Evolutionary conservation across 176 grass and related monocot species (phyloP), one percentile per base, ranked within the genome.

Genomic region (Metroxylon sagu): DNA sequence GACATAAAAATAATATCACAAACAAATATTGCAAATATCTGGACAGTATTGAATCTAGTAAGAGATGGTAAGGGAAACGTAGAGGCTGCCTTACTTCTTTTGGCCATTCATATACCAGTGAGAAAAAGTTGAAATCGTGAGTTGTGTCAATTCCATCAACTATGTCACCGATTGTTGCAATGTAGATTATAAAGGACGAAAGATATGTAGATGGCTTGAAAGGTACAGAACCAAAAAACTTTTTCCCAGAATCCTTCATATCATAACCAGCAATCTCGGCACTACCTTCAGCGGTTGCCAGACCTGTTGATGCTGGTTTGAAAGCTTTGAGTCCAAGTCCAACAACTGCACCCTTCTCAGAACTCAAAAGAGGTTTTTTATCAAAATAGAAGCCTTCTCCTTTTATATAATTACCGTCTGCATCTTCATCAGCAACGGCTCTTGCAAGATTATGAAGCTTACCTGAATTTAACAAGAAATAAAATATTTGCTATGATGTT

Each of bases 101-200:
- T 53, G 86, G 92, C 74, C 86, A 79, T 66, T 96, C 92, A 2
- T 90, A 90, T 35, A 90, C 82, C 56, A 97, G 77, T 48, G 92
- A 97, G 74, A 97, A 97, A 69, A 89, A 97, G 78, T 97, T 90
- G 83, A 96, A 96, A 82, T 96, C 86, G 87, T 96, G 92, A 77
- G 92, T 90, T 5, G 92, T 96, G 59, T 96, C 92, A 69, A 79
- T 80, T 60, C 92, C 92, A 72, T 96, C 92, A 77, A 96, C 87
- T 82, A 90, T 96, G 61, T 96, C 92, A 69, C 92, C 92, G 14
- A 96, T 79, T 69, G 92, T 87, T 29, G 92, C 92, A 49, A 90
- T 87, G 59, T 96, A 96, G 77, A 96, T 87, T 76, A 90, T 90
- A 68, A 96, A 96, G 69, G 84, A 76, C 49, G 92, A 96, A 74